Base-by-base conservation (phyloP, 2,329 filamentous ascomycete genomes). In the Tolypocladium endophyticum region DNA sequence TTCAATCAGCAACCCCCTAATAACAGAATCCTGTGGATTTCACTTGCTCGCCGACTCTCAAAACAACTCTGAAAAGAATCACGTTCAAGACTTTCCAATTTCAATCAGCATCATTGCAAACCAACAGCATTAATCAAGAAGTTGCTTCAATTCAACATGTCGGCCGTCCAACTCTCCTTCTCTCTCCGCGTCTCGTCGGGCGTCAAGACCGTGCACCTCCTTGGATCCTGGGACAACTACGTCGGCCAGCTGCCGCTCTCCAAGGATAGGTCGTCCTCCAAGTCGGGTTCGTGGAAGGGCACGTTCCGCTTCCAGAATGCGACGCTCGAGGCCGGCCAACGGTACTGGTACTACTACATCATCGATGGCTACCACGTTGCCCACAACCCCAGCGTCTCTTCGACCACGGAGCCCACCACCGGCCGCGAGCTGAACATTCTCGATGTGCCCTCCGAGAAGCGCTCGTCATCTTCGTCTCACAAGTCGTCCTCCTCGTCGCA, bases 271-370 rank as follows among this genome's bases (percentile, higher is more conserved):
- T 78, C 81, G 71, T 84, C 88, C 56, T 87, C 87, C 77, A 96
- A 96, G 82, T 86, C 88, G 60, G 92, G 92, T 72, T 89, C 89
- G 68, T 97, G 93, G 92, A 90, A 92, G 75, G 94, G 93, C 72
- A 95, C 91, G 71, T 97, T 99, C 82, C 88, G 91, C 79, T 97
- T 99, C 80, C 89, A 94, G 78, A 88, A 88, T 73, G 79, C 85
- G 63, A 93, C 90, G 62, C 84, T 97, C 69, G 87, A 93, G 81
- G 82, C 90, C 69, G 92, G 93, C 74, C 87, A 90, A 74, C 88
- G 93, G 73, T 97, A 97, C 86, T 99, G 94, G 94, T 99, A 97
- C 87, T 99, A 99, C 86, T 99, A 97, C 84, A 97, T 97, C 86
- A 94, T 97, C 76, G 94, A 99, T 76, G 94, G 94, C 69, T 97